Evolutionary conservation across 108 stramenopile species (phyloP).

Genomic region (Nitzschia inconspicua): DNA sequence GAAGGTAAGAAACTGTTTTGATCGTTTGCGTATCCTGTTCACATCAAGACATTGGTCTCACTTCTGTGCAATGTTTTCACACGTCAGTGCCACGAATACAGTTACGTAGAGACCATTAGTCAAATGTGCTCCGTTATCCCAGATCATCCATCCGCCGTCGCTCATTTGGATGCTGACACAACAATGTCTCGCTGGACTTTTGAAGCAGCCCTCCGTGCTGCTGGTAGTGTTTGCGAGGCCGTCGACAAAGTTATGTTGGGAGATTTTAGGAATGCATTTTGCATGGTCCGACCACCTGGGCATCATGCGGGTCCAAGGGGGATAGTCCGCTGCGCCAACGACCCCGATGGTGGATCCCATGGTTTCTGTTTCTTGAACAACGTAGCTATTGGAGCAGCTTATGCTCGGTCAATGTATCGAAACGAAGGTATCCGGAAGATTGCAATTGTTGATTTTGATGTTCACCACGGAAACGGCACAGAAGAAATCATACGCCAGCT

Average conservation of each 20-base stretch:
- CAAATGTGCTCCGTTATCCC: conserved; percentile 72
- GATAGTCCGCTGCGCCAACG: conserved; percentile 88
- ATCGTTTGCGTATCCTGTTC: neutral
- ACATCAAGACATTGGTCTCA: neutral
- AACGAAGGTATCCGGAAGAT: conserved; percentile 82
- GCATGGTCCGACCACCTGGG: conserved; percentile 96
- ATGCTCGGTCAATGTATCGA: conserved; percentile 89
- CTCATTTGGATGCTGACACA: conserved; percentile 84
- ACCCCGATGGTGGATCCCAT: conserved; percentile 83
- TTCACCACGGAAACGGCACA: conserved; percentile 97
- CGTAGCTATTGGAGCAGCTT: conserved; percentile 96
- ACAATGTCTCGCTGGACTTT: conserved; percentile 87
- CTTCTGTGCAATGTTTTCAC: neutral
- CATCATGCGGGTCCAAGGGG: conserved; percentile 98
- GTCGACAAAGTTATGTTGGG: conserved; percentile 83
- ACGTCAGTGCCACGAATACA: conserved; percentile 71
- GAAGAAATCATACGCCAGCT: conserved; percentile 90
- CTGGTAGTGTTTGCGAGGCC: conserved; percentile 88
- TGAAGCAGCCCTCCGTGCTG: conserved; percentile 84
- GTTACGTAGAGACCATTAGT: conserved; percentile 82
- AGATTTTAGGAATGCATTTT: conserved; percentile 88
- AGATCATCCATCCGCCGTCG: conserved; percentile 79
- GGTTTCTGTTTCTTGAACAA: conserved; percentile 99
- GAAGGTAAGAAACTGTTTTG: conserved; percentile 41
- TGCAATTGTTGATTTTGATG: conserved; percentile 91